These are phyloP conservation scores for Ascochyta koolunga DNA, from an alignment of 2,329 filamentous ascomycete genomes.

Conservation along the genomic window DNA sequence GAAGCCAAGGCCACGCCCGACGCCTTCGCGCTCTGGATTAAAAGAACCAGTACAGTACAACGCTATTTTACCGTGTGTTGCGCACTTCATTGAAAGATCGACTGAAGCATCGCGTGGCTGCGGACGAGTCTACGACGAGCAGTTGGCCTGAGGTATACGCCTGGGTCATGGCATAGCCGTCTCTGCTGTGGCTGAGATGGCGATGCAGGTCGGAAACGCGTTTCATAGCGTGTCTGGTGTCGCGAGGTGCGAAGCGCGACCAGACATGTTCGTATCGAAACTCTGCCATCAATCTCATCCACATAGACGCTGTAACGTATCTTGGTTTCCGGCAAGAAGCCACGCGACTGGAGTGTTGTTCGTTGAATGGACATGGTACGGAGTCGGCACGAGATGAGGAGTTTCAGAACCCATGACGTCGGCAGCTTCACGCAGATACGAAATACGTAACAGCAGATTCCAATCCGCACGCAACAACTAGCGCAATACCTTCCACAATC, in stretches of 20 bases:
- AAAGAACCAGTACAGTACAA: neutral
- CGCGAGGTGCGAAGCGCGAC: conserved; percentile 9
- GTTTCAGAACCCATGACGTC: neutral
- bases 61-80: neutral
- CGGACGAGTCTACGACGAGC: neutral
- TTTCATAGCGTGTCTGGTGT: conserved; percentile 11
- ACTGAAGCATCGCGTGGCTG: neutral
- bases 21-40: neutral
- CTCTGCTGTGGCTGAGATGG: neutral
- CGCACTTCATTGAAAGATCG: neutral
- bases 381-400: neutral
- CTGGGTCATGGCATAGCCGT: neutral
- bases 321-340: neutral
- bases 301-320: neutral
- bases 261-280: neutral
- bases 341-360: no score
- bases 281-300: neutral
- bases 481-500: no score
- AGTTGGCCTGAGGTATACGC: neutral
- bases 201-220: neutral
- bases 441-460: neutral
- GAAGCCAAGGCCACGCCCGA: neutral
- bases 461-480: no score
- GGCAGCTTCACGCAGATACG: neutral
- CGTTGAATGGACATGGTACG: no score